phyloP scores from a whole-genome alignment of 257 asterid species.

The Scutellaria minor region DNA sequence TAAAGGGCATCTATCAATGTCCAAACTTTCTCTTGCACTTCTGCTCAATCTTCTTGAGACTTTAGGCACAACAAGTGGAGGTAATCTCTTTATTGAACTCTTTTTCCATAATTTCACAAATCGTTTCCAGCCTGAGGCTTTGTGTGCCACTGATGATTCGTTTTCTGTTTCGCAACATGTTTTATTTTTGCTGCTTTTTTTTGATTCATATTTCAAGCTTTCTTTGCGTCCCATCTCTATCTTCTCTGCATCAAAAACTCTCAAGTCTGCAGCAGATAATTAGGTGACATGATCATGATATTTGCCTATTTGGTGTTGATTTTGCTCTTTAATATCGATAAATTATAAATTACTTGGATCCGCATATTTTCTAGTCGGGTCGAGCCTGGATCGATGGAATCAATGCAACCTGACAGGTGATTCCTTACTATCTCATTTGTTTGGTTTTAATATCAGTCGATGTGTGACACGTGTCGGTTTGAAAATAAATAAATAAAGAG shows the following conservation, averaged over 20 bases:
- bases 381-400: too few species aligned
- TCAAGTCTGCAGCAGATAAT: slow-evolving; percentile 42
- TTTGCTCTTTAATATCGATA: too few species aligned
- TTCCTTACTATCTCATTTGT: too few species aligned
- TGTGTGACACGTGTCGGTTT: too few species aligned
- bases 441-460: too few species aligned
- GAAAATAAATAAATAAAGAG: too few species aligned
- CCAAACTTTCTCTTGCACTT: slow-evolving; percentile 37
- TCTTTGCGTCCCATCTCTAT: slow-evolving; percentile 36
- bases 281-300: too few species aligned
- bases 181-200: not conserved
- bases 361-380: too few species aligned
- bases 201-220: slow-evolving; percentile 13
- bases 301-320: too few species aligned
- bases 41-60: slow-evolving; percentile 45
- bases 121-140: slow-evolving; percentile 42
- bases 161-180: not conserved
- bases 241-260: slow-evolving; percentile 43
- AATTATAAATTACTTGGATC: too few species aligned
- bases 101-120: slow-evolving; percentile 55
- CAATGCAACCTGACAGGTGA: too few species aligned
- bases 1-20: slow-evolving; percentile 23
- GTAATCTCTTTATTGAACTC: slow-evolving; percentile 40
- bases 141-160: slow-evolving; percentile 5
- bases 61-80: slow-evolving; percentile 44